Conservation (phyloP, 202 grass and related monocot genomes). For the Alloteropsis angusta region DNA sequence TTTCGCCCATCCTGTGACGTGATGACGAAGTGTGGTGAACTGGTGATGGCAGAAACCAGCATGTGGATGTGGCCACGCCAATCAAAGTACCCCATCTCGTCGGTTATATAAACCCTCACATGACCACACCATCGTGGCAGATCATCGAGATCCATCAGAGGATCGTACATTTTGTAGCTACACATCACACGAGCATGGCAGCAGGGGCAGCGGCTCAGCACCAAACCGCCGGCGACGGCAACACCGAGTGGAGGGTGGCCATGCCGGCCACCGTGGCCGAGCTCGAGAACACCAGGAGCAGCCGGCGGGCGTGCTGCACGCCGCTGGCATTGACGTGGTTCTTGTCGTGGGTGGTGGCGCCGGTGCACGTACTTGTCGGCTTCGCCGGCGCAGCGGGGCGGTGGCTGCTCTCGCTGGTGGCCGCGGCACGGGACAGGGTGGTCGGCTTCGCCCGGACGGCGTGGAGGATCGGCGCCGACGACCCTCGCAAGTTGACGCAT, state of each 20-base stretch:
- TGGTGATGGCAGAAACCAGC: neutral
- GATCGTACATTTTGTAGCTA: neutral
- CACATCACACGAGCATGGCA: neutral
- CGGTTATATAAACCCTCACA: neutral
- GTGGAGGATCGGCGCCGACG: constrained; percentile 50
- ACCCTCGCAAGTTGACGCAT: constrained; percentile 49
- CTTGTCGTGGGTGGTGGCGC: neutral
- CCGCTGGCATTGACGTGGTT: neutral
- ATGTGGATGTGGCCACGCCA: neutral
- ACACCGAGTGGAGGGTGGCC: constrained; percentile 35
- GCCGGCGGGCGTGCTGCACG: neutral
- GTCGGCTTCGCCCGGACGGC: neutral
- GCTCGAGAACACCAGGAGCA: neutral
- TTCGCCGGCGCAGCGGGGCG: neutral
- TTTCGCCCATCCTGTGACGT: neutral
- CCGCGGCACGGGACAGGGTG: neutral
- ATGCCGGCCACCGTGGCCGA: neutral
- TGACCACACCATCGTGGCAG: neutral
- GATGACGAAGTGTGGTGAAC: neutral
- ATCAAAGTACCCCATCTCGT: neutral
- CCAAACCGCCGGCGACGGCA: neutral
- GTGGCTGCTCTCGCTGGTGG: neutral
- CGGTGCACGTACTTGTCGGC: neutral
- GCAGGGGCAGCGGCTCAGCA: neutral
- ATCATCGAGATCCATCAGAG: neutral